Conservation (phyloP, 495 filamentous ascomycete species). For the Astrothelium subdiscretum region DNA sequence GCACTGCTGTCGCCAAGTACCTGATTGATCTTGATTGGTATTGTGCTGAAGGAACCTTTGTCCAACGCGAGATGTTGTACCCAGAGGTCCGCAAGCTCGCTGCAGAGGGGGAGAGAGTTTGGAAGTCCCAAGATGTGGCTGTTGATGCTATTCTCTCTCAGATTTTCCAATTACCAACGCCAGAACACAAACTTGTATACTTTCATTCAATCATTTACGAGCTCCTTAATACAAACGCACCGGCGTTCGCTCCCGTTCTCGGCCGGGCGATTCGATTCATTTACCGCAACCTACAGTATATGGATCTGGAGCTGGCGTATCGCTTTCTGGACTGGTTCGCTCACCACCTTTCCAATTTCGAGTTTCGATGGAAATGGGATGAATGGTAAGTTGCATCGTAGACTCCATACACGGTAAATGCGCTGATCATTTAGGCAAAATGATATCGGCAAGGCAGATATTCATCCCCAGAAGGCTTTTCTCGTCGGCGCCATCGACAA, state of each 20-base stretch:
- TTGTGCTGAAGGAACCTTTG: constrained; percentile 76
- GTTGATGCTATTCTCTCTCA: constrained; percentile 96
- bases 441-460: constrained; percentile 60
- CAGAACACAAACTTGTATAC: constrained; percentile 91
- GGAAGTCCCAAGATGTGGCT: constrained; percentile 97
- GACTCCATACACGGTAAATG: background rate
- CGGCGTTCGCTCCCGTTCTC: constrained; percentile 88
- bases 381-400: constrained; percentile 56
- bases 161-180: constrained; percentile 72
- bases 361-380: constrained; percentile 98
- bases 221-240: constrained; percentile 86
- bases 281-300: constrained; percentile 63
- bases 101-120: constrained; percentile 54
- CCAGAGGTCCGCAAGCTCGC: constrained; percentile 73
- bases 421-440: constrained; percentile 45
- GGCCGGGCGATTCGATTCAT: constrained; percentile 88
- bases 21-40: constrained; percentile 93
- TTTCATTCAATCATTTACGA: constrained; percentile 93
- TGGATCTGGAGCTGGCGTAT: constrained; percentile 78
- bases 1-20: constrained; percentile 72
- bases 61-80: constrained; percentile 83
- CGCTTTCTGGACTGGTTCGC: constrained; percentile 97
- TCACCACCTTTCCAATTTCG: constrained; percentile 96
- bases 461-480: constrained; percentile 86
- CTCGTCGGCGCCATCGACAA: constrained; percentile 86